Base-by-base conservation (phyloP, 2,329 filamentous ascomycete species). In the Fusarium neocosmosporiellum region DNA sequence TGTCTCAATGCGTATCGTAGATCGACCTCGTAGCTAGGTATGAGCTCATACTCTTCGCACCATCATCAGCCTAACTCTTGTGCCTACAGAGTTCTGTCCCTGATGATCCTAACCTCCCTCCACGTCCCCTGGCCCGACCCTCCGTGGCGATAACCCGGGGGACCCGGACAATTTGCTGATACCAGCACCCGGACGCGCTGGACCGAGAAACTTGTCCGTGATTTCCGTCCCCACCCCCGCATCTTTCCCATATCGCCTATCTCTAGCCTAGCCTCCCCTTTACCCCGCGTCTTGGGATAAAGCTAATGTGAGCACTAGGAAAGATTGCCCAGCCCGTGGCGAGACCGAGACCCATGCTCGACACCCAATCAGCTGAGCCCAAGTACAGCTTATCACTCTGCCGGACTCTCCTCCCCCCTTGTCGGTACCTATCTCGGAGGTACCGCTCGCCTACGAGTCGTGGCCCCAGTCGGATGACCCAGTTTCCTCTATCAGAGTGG, bases 191-290 rank as follows among this genome's bases (percentile, higher is more conserved):
- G 53, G 53, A 36, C 14, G 33, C 53, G 31, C 20, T 57, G 53
- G 9, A 1, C 16, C 20, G 31, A 36, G 31, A 18, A 34, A 57
- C 20, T 20, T 31, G 34, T 58, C 55, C 55, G 55, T 41, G 55
- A 58, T 39, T 58, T 58, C 55, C 55, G 55, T 58, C 55, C 55
- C 55, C 55, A 58, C 55, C 55, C 55, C 55, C 55, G 55, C 55
- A 58, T 58, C 34, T 29, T 58, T 46, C 41, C 36, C 27, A 58
- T 58, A 36, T 41, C 55, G 34, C 20, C 36, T 39, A 58, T 58
- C 55, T 36, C 34, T 22, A 22, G 33, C n/a, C 29, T 57, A 37
- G 22, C 34, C 54, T 27, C 55, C 34, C 24, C 18, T 58, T 58
- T 58, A 58, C 55, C 55, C 55, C 55, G 55, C 55, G 55, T 58